These are phyloP conservation scores for Singerocomus inundabilis DNA, from an alignment of 1,284 basidiomycete species.

Conservation along the genomic window DNA sequence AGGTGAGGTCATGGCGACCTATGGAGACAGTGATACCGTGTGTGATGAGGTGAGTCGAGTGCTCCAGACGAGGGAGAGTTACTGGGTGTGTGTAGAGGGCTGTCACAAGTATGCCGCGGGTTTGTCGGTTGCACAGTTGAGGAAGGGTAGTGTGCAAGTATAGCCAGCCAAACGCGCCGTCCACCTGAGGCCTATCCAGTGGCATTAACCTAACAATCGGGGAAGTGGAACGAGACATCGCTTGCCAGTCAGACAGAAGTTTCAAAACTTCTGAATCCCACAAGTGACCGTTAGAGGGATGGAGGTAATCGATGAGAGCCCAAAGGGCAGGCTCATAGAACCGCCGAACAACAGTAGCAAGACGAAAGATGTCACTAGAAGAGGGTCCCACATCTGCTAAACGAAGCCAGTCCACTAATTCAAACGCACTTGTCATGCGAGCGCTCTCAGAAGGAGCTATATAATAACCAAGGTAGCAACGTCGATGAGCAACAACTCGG, in stretches of 20 bases:
- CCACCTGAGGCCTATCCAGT: slow-evolving; percentile 9
- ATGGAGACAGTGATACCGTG: slow-evolving; percentile 36
- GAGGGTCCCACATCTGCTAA: slow-evolving; percentile 40
- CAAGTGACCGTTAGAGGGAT: slow-evolving; percentile 42
- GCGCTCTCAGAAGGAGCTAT: slow-evolving; percentile 37
- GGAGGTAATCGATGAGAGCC: slow-evolving; percentile 43
- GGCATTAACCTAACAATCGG: neutral
- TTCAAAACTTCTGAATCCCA: slow-evolving; percentile 36
- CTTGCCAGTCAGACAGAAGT: slow-evolving; percentile 34
- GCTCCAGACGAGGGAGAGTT: slow-evolving; percentile 32
- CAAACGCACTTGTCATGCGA: slow-evolving; percentile 43
- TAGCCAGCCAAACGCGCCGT: slow-evolving; percentile 43
- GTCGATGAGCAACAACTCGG: neutral
- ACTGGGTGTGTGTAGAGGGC: slow-evolving; percentile 29
- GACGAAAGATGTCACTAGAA: slow-evolving; percentile 38
- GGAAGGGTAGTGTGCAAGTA: slow-evolving; percentile 40
- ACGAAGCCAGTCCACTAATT: slow-evolving; percentile 61
- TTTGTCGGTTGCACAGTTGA: slow-evolving; percentile 22
- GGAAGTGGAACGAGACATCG: neutral
- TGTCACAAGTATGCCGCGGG: slow-evolving; percentile 31
- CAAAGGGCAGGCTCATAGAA: slow-evolving; percentile 44
- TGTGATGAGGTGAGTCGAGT: slow-evolving; percentile 39
- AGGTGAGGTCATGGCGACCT: slow-evolving; percentile 19
- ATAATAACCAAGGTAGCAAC: neutral
- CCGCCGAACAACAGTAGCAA: slow-evolving; percentile 39